These are phyloP conservation scores for Trichophyton simii DNA, from an alignment of 2,329 filamentous ascomycete genomes.

Conservation along the genomic window DNA sequence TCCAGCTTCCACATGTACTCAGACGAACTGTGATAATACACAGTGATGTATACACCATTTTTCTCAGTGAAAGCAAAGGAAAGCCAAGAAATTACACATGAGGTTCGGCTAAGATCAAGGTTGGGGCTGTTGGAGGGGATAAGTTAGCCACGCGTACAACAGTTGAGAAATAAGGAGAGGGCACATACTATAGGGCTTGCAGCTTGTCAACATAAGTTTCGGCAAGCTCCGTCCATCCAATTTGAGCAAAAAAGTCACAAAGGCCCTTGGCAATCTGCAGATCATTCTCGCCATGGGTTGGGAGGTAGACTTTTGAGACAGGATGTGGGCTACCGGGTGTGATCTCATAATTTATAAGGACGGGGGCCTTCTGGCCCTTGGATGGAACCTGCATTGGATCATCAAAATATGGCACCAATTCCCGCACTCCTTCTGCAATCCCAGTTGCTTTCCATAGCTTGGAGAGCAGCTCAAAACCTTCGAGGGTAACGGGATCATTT, in stretches of 20 bases:
- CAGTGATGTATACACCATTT: constrained; percentile 7
- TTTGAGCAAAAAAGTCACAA: background rate
- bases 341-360: constrained; percentile 9
- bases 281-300: constrained; percentile 8
- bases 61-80: constrained; percentile 9
- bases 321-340: background rate
- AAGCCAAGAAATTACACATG: constrained; percentile 6
- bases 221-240: constrained; percentile 4
- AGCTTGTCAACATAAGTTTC: constrained; percentile 6
- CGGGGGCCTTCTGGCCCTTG: constrained; percentile 1
- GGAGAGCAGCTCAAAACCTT: constrained; percentile 11
- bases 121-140: background rate
- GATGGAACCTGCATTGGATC: background rate
- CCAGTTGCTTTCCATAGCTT: constrained; percentile 10
- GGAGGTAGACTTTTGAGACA: constrained; percentile 7
- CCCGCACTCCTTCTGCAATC: constrained; percentile 5
- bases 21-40: constrained; percentile 7
- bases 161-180: background rate
- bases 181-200: background rate
- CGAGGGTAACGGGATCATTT: constrained; percentile 2
- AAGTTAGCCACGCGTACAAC: background rate
- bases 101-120: background rate
- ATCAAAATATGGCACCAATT: constrained; percentile 3
- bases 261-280: constrained; percentile 3
- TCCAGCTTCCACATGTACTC: constrained; percentile 6